Conservation (phyloP, 2,329 filamentous ascomycete species). For the Cordyceps militaris region DNA sequence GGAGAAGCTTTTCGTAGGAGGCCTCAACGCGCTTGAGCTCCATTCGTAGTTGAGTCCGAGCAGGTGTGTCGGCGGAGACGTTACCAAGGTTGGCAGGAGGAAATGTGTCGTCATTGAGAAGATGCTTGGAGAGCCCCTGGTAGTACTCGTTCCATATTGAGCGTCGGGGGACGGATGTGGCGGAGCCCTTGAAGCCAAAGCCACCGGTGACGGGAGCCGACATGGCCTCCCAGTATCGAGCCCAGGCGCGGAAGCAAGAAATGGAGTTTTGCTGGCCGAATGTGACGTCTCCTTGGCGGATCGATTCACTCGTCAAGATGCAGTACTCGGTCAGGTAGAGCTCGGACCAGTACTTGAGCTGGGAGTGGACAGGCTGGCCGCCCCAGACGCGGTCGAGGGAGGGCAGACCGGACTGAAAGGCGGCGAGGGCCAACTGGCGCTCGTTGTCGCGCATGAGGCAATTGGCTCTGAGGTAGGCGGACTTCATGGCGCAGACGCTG, state of each 20-base stretch:
- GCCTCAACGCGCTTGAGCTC: conserved; percentile 76
- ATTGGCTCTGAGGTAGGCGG: conserved; percentile 68
- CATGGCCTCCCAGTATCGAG: conserved; percentile 57
- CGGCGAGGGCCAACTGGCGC: conserved; percentile 52
- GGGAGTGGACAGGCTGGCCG: conserved; percentile 48
- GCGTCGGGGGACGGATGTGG: conserved; percentile 48
- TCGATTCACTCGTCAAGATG: conserved; percentile 56
- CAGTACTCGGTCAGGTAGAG: conserved; percentile 69
- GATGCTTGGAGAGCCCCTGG: conserved; percentile 64
- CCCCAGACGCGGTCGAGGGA: conserved; percentile 50
- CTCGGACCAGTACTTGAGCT: conserved; percentile 73
- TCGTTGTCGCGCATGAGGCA: conserved; percentile 44
- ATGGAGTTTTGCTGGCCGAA: conserved; percentile 48
- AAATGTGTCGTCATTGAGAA: conserved; percentile 60
- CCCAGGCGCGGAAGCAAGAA: conserved; percentile 59
- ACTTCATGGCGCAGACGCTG: conserved; percentile 72
- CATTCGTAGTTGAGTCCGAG: conserved; percentile 57
- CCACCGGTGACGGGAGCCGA: conserved; percentile 43
- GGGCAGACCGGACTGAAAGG: conserved; percentile 59
- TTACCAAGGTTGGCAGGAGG: conserved; percentile 39
- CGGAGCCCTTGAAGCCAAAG: conserved; percentile 46
- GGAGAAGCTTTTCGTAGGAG: conserved; percentile 70
- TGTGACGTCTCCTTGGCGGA: conserved; percentile 43
- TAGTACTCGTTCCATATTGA: conserved; percentile 85
- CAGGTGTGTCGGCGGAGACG: conserved; percentile 42